Base-by-base conservation (phyloP, 305 asterid species). In the Rubia peregrina region DNA sequence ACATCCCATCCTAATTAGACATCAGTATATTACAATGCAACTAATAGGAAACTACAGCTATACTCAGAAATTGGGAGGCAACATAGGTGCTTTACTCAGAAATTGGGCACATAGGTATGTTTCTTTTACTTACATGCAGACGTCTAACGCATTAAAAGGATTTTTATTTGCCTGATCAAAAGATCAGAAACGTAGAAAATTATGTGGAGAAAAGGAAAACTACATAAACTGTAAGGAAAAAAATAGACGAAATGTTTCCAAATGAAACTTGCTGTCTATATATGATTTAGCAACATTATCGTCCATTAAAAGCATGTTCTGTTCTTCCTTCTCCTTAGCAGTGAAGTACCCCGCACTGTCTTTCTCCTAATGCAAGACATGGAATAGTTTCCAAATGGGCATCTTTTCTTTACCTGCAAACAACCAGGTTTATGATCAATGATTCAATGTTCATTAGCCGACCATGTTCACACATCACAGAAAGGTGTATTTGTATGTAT, bases 381-480 rank as follows among this genome's bases (percentile, higher is more conserved):
- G 38, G 46, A 16, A n/a, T 0, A 24, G 11, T 51, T 36, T n/a
- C 42, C 21, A 0, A 42, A 11, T 33, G 9, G 26, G 40, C 43
- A 44, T 22, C 49, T 40, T 56, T 49, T 6, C 24, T 59, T 42
- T 41, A 22, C 67, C 67, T 56, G 24, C 55, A 70, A 68, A 68
- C 30, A 53, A 10, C 51, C 12, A 68, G 36, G 30, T n/a, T 7
- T 41, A 16, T 51, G 48, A 17, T 49, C 6, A 55, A 51, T 14
- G 36, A n/a, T n/a, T n/a, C n/a, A n/a, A n/a, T n/a, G 14, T 36
- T 16, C 41, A 30, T 14, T 8, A 51, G 42, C 7, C 4, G 62
- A 70, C 56, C 19, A 8, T 3, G 30, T 17, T 66, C 14, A 10
- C 1, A n/a, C 51, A 26, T 24, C 16, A 46, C n/a, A 4, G 46